Percentiles rank a stretch among this genome's conserved stretches.
phyloP scores from a whole-genome alignment of 2,329 filamentous ascomycete species.

The Beauveria brongniartii region DNA sequence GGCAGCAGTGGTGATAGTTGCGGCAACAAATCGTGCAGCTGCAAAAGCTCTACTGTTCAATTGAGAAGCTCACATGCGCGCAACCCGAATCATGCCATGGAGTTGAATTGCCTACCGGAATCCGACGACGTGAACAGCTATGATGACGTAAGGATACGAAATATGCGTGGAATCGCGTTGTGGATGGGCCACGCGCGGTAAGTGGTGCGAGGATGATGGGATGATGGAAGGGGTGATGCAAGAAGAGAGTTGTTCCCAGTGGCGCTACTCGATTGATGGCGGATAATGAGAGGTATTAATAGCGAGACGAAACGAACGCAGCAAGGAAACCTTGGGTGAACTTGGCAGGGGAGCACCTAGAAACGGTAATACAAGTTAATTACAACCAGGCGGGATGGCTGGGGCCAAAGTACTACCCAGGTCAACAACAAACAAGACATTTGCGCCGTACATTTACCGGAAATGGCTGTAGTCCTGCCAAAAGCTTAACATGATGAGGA shows the following conservation, averaged over 20 bases:
- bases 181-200: too few species aligned
- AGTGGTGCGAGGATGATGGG: neutral
- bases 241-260: neutral
- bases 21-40: too few species aligned
- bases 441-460: conserved; percentile 6
- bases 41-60: neutral
- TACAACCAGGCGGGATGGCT: neutral
- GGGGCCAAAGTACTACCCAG: neutral
- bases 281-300: neutral
- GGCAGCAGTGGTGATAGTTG: neutral
- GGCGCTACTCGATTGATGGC: too few species aligned
- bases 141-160: conserved; percentile 6
- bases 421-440: neutral
- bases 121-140: neutral
- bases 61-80: neutral
- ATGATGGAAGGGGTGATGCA: neutral
- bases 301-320: neutral
- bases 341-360: neutral
- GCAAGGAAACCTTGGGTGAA: neutral
- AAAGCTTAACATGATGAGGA: neutral
- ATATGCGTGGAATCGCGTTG: neutral
- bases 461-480: neutral
- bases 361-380: neutral
- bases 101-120: neutral
- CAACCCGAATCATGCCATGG: neutral